Evolutionary conservation across 1,284 basidiomycete genomes (phyloP), one percentile per base, ranked within the genome.

Genomic region (Malassezia obtusa): DNA sequence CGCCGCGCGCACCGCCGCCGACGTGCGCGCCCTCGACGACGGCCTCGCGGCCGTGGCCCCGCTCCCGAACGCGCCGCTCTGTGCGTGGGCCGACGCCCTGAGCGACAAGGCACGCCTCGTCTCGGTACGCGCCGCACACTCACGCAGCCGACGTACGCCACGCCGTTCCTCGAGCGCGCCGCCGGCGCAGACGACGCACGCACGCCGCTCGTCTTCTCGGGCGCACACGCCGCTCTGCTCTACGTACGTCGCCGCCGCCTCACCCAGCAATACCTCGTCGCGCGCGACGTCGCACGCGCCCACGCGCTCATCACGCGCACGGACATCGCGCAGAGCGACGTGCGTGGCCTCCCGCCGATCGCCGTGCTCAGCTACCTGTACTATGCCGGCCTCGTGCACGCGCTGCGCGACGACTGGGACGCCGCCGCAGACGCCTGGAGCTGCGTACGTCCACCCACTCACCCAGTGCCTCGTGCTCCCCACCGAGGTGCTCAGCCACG

Each of bases 381-480:
- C 58, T 61, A 67, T 21, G 52, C 60, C 2, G 69, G 63, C 4
- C 45, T 66, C 21, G 59, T 66, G 44, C 61, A 57, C 14, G 53
- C 62, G 44, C 59, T 59, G 50, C 41, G 58, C 35, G 54, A 60
- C 11, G 37, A 52, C 2, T 40, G 59, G 17, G 39, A 48, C 1
- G 50, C 59, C n/a, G 68, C 67, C 17, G 55, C 59, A 21, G 61
- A 69, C 17, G 57, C 57, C 4, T 60, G 65, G 19, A 64, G 67
- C 37, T 61, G 56, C n/a, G 65, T 67, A 45, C 51, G 64, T 61
- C 2, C 14, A 21, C 41, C 31, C 22, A 15, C 26, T 25, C 15
- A 51, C 12, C 2, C 51, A 76, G 69, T 69, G 82, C 57, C 81
- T 85, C 30, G 82, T 81, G 31, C 81, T 83, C 38, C 88, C 88